Conservation (phyloP, 1,139 yeast genomes). For the Nakaseomyces sp. region DNA sequence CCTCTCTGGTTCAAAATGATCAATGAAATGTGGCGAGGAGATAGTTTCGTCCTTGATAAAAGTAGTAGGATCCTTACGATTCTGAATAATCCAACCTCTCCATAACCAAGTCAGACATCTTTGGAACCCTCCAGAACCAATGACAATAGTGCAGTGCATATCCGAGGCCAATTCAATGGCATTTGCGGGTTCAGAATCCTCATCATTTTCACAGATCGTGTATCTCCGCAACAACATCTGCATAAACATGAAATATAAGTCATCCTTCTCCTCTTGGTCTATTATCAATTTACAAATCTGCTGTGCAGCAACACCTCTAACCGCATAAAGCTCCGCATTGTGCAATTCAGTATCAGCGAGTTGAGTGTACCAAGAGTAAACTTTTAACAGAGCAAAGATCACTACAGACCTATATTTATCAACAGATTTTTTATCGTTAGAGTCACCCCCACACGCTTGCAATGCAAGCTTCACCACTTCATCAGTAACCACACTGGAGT, state of each 20-base stretch:
- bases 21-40: constrained; percentile 43
- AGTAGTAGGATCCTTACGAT: constrained; percentile 57
- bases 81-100: constrained; percentile 88
- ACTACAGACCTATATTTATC: constrained; percentile 59
- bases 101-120: constrained; percentile 84
- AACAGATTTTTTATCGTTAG: constrained; percentile 50
- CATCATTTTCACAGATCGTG: constrained; percentile 53
- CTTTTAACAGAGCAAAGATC: constrained; percentile 62
- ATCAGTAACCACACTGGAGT: constrained; percentile 54
- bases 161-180: constrained; percentile 83
- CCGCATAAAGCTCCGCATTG: constrained; percentile 53
- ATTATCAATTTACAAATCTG: constrained; percentile 60
- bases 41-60: constrained; percentile 58
- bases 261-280: constrained; percentile 47
- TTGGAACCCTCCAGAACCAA: constrained; percentile 75
- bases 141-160: constrained; percentile 68
- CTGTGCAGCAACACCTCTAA: constrained; percentile 65
- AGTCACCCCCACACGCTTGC: constrained; percentile 76
- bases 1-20: constrained; percentile 79
- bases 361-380: constrained; percentile 69
- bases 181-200: constrained; percentile 53
- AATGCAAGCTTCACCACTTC: constrained; percentile 52
- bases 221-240: constrained; percentile 74
- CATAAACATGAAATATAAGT: constrained; percentile 55
- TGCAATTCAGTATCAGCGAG: constrained; percentile 53